Base-by-base conservation (phyloP, 1,139 yeast species). In the Hanseniaspora sp. region DNA sequence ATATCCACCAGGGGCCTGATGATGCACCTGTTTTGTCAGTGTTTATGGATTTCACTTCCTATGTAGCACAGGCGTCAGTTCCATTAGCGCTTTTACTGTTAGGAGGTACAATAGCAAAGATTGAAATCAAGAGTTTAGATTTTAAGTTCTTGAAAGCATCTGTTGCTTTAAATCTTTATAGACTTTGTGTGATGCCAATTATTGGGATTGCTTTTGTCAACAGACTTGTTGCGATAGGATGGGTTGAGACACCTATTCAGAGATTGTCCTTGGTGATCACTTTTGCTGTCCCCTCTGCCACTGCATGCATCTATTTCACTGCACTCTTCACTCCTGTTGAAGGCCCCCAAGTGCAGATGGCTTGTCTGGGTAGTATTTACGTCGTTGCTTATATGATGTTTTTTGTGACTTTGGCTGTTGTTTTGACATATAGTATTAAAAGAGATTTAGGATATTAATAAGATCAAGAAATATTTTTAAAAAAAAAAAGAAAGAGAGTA, bases 231-330 rank as follows among this genome's bases (percentile, higher is more conserved):
- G 56, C 58, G 4, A 58, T 63, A 28, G 62, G 65, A 33, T 68
- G 72, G 71, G 60, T 70, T 52, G 69, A 69, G 30, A 74, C 71
- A 41, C 82, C 80, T 35, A 68, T 74, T 33, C 67, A 74, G 23
- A 67, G 71, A 55, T 80, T 83, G 62, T 77, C 82, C 12, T 75
- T 81, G 62, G 83, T 84, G 18, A 73, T 88, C 48, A 80, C 83
- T 23, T 83, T 81, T 65, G 88, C 94, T 0, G 74, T 86, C 56
- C 96, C 96, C 0, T 82, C 85, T 58, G 95, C 96, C 0, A 88
- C 96, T 0, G 77, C 88, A 1, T 77, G 86, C 61, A 82, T 88
- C 23, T 88, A 86, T 64, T 73, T 88, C 59, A 86, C 96, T 3
- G 92, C 95, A 6, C 82, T 86, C 64, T 86, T 82, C 66, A 82